phyloP scores from a whole-genome alignment of 176 grass and related monocot species.

The Ensete ventricosum region DNA sequence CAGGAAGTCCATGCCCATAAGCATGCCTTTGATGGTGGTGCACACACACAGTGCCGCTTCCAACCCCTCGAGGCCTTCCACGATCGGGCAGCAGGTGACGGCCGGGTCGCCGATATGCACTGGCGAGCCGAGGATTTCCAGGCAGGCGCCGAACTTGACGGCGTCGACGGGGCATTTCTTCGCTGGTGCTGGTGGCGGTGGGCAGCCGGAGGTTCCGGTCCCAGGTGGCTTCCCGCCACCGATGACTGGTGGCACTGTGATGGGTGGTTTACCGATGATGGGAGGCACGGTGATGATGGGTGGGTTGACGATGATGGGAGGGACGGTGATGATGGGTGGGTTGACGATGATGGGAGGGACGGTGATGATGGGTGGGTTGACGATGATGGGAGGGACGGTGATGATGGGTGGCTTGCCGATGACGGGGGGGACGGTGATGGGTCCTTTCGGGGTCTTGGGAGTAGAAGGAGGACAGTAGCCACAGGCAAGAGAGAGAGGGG shows the following conservation, averaged over 20 bases:
- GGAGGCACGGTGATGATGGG: conserved; percentile 1
- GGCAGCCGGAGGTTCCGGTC: conserved; percentile 33
- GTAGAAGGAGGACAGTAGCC: background rate
- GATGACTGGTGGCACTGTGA: background rate
- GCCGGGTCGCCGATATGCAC: conserved; percentile 44
- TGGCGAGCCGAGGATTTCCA: conserved; percentile 37
- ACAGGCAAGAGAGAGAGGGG: conserved; percentile 29
- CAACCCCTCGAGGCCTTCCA: conserved; percentile 32
- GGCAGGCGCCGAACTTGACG: conserved; percentile 52
- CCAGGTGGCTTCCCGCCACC: background rate
- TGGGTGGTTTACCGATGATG: background rate
- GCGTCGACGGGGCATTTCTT: conserved; percentile 50
- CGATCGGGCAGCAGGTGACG: conserved; percentile 44
- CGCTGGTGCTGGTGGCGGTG: conserved; percentile 13
- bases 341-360: background rate
- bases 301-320: background rate
- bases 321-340: background rate
- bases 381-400: background rate
- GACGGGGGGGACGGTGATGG: background rate
- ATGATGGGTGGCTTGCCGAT: background rate
- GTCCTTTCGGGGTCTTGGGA: background rate
- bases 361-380: background rate
- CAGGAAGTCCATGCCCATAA: conserved; percentile 38
- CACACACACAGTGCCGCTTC: conserved; percentile 48
- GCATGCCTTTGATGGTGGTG: conserved; percentile 62